phyloP scores from a whole-genome alignment of 2,329 filamentous ascomycete genomes.

The Ceratocystis harringtonii region DNA sequence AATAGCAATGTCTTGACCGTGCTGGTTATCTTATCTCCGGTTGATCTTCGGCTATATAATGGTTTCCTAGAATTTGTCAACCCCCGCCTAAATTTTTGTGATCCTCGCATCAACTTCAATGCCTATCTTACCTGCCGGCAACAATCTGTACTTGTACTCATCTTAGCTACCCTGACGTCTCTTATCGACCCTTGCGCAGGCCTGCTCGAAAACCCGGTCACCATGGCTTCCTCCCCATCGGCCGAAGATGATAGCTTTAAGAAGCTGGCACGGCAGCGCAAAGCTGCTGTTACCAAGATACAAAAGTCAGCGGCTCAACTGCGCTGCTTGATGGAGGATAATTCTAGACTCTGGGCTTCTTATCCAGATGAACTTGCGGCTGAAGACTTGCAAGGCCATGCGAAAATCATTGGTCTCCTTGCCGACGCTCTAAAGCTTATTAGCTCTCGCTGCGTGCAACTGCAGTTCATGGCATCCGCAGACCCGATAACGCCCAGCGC shows the following conservation, averaged over 20 bases:
- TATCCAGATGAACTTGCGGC: background rate
- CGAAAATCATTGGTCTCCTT: background rate
- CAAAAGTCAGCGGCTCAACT: too few relatives aligned
- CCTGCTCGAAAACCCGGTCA: too few relatives aligned
- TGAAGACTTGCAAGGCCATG: background rate
- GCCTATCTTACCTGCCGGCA: too few relatives aligned
- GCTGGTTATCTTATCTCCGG: background rate
- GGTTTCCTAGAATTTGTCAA: background rate
- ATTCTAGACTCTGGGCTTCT: too few relatives aligned
- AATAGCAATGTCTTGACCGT: conserved; percentile 1
- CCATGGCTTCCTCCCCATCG: background rate
- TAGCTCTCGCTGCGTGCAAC: conserved; percentile 70
- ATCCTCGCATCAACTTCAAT: too few relatives aligned
- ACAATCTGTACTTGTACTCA: background rate
- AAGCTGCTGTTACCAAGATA: too few relatives aligned
- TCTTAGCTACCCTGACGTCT: background rate
- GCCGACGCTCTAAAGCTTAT: conserved; percentile 58
- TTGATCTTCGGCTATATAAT: background rate
- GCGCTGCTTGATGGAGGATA: too few relatives aligned
- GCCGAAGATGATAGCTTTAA: too few relatives aligned
- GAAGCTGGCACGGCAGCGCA: too few relatives aligned
- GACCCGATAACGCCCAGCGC: conserved; percentile 73
- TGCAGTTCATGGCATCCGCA: conserved; percentile 75
- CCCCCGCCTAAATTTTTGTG: background rate
- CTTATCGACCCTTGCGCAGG: background rate